Base-by-base conservation (phyloP, 2,329 filamentous ascomycete species). In the Fonsecaea pugnacius region DNA sequence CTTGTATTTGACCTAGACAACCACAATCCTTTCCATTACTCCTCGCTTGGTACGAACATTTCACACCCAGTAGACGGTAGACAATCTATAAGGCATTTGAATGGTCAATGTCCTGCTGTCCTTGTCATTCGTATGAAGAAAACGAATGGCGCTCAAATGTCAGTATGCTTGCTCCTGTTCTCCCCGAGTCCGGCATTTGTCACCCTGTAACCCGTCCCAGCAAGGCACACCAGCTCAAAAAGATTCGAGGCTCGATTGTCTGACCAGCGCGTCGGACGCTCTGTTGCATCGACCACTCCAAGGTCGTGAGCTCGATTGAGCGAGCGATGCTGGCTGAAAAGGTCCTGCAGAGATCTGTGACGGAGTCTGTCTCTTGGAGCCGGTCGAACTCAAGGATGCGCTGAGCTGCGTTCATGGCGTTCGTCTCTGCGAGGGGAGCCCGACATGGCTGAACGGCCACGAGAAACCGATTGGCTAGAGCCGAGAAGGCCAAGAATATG, bases 401-500 rank as follows among this genome's bases (percentile, higher is more conserved):
- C 10, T 35, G 27, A 7, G 63, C 54, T 30, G 59, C 59, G 8
- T 54, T 52, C 8, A 62, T 5, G 1, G 59, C 59, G 12, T 58
- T 59, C 4, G 30, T 32, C 52, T 65, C 63, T 16, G 59, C 55
- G 3, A 43, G 0, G 1, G 59, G 16, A 9, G 59, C 63, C 18
- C 21, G 53, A 4, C 16, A 7, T 12, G 59, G 58, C 16, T 65
- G 52, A 8, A 65, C 52, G 3, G 63, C 63, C 6, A 48, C 36
- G 36, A 62, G 59, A 38, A 62, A 65, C 3, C 63, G 59, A 24
- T 62, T 54, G 6, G 55, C 52, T 21, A 65, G 50, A 4, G 63
- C 59, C 38, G 52, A 55, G 38, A 50, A 65, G n/a, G 56, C 48
- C 10, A 65, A 50, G 27, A 58, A 65, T 43, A 56, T 57, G 21